Conservation (phyloP, 2,329 filamentous ascomycete genomes). For the Sporothrix brasiliensis region DNA sequence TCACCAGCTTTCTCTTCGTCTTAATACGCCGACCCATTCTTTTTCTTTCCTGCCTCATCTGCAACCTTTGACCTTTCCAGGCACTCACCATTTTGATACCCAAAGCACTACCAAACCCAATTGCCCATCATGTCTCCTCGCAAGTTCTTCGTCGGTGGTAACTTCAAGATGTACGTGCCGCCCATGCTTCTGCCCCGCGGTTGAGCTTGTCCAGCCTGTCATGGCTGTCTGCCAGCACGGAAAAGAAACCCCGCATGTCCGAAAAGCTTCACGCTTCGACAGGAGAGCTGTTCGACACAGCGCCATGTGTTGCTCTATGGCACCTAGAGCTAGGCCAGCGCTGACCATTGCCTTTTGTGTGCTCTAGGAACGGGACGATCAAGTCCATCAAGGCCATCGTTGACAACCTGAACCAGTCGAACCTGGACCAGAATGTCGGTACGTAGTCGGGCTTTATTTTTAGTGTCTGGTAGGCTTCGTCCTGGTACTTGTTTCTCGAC, state of each 20-base stretch:
- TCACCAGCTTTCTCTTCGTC: conserved; percentile 28
- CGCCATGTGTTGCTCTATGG: background rate
- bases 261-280: conserved; percentile 35
- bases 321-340: background rate
- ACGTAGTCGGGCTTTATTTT: conserved; percentile 43
- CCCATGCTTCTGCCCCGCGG: conserved; percentile 33
- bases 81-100: conserved; percentile 18
- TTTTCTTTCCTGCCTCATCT: conserved; percentile 10
- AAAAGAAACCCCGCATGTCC: conserved; percentile 38
- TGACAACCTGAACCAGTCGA: conserved; percentile 81
- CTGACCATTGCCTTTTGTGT: conserved; percentile 30
- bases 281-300: background rate
- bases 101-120: conserved; percentile 29
- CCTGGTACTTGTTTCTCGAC: background rate
- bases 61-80: conserved; percentile 11
- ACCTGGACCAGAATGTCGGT: conserved; percentile 76
- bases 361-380: conserved; percentile 83
- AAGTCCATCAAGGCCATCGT: conserved; percentile 91
- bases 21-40: background rate
- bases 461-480: conserved; percentile 22
- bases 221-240: conserved; percentile 39
- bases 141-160: conserved; percentile 96
- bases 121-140: conserved; percentile 74
- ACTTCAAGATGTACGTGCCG: conserved; percentile 92
- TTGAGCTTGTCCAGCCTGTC: background rate